Conservation (phyloP, 306 rosid genomes). For the Canavalia gladiata region DNA sequence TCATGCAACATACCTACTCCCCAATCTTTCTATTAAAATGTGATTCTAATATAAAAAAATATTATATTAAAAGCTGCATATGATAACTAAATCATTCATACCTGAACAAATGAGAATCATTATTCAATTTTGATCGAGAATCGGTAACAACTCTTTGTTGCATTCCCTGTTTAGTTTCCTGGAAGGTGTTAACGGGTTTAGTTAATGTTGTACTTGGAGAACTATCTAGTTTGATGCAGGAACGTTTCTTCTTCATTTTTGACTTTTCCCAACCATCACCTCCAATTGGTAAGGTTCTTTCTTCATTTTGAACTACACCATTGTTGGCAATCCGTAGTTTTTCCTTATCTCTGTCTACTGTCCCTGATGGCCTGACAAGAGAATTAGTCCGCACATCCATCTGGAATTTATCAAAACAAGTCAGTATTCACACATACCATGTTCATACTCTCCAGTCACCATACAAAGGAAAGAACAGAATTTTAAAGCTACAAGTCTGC, state of each 20-base stretch:
- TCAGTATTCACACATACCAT: constrained; percentile 40
- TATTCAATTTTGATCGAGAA: constrained; percentile 79
- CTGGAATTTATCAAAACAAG: constrained; percentile 57
- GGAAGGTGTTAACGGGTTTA: constrained; percentile 78
- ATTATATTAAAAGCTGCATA: constrained; percentile 26
- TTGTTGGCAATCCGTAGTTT: constrained; percentile 72
- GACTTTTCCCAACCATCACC: constrained; percentile 98
- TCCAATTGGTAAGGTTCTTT: constrained; percentile 76
- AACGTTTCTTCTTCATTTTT: constrained; percentile 96
- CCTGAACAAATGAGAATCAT: constrained; percentile 94
- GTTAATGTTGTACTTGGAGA: constrained; percentile 68
- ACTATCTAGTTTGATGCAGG: constrained; percentile 92
- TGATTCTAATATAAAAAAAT: constrained; percentile 15
- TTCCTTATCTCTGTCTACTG: constrained; percentile 90
- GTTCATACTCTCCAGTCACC: constrained; percentile 29
- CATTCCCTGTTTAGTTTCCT: constrained; percentile 88
- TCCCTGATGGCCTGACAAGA: constrained; percentile 80
- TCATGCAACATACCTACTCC: neutral
- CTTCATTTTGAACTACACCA: constrained; percentile 82
- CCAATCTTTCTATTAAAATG: constrained; percentile 4
- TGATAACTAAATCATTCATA: constrained; percentile 45
- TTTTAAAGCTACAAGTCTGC: neutral
- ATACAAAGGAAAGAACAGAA: constrained; percentile 43
- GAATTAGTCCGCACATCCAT: constrained; percentile 87
- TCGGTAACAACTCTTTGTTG: constrained; percentile 83